Percentiles rank a stretch among this genome's conserved stretches.
Evolutionary conservation across 352 stramenopile species (phyloP).

Genomic region (Globisporangium cystogenes): DNA sequence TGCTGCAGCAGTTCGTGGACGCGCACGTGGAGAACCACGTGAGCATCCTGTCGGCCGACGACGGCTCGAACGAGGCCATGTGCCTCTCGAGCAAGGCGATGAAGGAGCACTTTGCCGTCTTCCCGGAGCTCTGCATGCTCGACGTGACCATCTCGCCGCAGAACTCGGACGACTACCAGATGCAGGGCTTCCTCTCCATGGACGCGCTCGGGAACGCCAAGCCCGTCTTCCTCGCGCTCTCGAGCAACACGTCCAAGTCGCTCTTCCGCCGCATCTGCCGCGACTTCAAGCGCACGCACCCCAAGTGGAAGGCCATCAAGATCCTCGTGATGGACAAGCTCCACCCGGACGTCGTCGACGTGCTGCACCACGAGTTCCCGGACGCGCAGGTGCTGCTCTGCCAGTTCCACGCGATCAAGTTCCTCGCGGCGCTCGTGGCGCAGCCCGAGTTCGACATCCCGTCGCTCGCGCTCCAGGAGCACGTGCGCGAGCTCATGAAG

Average conservation of each 20-base stretch:
- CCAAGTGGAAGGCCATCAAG: constrained; percentile 51
- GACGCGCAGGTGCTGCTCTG: constrained; percentile 48
- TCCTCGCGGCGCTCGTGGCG: constrained; percentile 39
- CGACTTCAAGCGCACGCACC: constrained; percentile 73
- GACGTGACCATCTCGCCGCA: constrained; percentile 34
- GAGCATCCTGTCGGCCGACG: constrained; percentile 62
- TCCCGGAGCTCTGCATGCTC: constrained; percentile 50
- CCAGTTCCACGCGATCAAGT: constrained; percentile 71
- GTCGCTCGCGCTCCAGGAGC: constrained; percentile 31
- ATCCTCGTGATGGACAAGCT: constrained; percentile 63
- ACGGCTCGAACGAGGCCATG: constrained; percentile 69
- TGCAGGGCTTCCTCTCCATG: constrained; percentile 69
- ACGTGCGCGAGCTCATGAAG: constrained; percentile 42
- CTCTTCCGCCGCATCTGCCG: constrained; percentile 57
- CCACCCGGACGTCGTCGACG: constrained; percentile 44
- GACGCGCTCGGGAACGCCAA: constrained; percentile 61
- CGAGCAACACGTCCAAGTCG: constrained; percentile 37
- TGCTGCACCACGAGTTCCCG: constrained; percentile 54
- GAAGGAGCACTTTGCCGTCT: constrained; percentile 68
- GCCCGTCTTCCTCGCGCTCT: constrained; percentile 53
- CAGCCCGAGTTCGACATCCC: constrained; percentile 35
- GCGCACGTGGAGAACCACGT: constrained; percentile 69
- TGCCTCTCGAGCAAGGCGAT: constrained; percentile 66
- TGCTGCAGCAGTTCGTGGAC: constrained; percentile 67
- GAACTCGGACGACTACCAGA: constrained; percentile 35